A percentile compares a stretch with the other conserved stretches of the same genome.
These are phyloP conservation scores for Aureobasidium sp. DNA, from an alignment of 2,329 filamentous ascomycete genomes.

Conservation along the genomic window DNA sequence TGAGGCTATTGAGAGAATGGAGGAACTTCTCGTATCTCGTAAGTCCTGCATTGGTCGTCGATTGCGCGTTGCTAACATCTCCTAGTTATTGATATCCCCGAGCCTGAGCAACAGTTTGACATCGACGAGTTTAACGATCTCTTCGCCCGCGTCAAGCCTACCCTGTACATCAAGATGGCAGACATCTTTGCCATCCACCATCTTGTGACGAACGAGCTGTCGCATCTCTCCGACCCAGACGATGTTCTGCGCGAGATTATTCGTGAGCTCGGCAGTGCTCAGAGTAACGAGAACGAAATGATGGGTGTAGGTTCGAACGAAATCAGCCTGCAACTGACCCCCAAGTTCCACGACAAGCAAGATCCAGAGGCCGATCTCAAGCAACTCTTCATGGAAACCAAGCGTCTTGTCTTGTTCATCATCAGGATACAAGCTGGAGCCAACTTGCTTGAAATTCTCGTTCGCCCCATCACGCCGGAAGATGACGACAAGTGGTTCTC, in stretches of 20 bases:
- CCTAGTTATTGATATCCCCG: conserved; percentile 67
- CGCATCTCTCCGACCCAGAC: conserved; percentile 72
- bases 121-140: conserved; percentile 99
- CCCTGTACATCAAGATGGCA: conserved; percentile 97
- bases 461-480: conserved; percentile 78
- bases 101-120: conserved; percentile 87
- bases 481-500: conserved; percentile 84
- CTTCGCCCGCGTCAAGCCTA: conserved; percentile 92
- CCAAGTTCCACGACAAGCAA: conserved; percentile 81
- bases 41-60: conserved; percentile 27
- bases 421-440: conserved; percentile 89
- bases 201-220: conserved; percentile 72
- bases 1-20: conserved; percentile 74
- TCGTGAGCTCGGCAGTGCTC: conserved; percentile 88
- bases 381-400: conserved; percentile 94
- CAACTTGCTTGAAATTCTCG: conserved; percentile 90
- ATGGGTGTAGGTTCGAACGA: conserved; percentile 78
- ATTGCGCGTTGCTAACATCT: neutral
- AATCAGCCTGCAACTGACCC: conserved; percentile 83
- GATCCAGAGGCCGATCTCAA: conserved; percentile 92
- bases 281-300: conserved; percentile 93
- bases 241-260: conserved; percentile 87
- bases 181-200: conserved; percentile 97
- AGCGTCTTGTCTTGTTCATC: conserved; percentile 93
- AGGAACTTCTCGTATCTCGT: conserved; percentile 63